These are phyloP conservation scores for Lepiota subincarnata DNA, from an alignment of 768 basidiomycete genomes.

Conservation along the genomic window DNA sequence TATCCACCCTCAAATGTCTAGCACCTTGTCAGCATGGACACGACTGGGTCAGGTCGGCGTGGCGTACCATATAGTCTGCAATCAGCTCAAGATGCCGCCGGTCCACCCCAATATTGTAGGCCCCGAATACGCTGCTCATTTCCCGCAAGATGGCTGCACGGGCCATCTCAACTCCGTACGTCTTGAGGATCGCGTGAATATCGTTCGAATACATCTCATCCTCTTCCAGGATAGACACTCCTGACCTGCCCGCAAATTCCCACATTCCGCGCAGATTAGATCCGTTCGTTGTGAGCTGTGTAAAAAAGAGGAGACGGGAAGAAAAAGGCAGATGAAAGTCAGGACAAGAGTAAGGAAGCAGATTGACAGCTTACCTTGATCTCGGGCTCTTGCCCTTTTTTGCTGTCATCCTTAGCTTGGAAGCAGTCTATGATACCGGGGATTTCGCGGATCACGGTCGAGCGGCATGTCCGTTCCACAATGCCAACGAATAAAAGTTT, in stretches of 20 bases:
- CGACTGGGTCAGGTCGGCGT: constrained; percentile 20
- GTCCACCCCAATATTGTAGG: constrained; percentile 95
- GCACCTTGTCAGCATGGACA: not conserved
- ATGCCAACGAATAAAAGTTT: constrained; percentile 93
- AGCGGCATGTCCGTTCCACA: constrained; percentile 81
- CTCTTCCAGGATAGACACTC: constrained; percentile 64
- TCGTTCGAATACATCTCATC: constrained; percentile 91
- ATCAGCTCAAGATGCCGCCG: constrained; percentile 92
- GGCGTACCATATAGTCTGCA: constrained; percentile 93
- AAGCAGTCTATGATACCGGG: constrained; percentile 87
- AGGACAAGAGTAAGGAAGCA: not conserved
- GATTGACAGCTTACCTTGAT: constrained; percentile 38
- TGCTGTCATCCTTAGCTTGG: constrained; percentile 57
- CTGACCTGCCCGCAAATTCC: constrained; percentile 56
- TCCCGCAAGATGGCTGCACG: constrained; percentile 87
- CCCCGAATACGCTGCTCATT: constrained; percentile 87
- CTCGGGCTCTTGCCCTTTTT: constrained; percentile 43
- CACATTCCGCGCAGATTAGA: constrained; percentile 91
- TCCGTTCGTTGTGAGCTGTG: constrained; percentile 82
- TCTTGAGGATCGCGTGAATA: constrained; percentile 83
- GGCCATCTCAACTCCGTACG: constrained; percentile 97
- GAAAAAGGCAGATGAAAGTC: not conserved
- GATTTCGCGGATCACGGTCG: constrained; percentile 86
- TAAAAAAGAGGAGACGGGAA: constrained; percentile 5
- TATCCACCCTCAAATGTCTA: constrained; percentile 98